Evolutionary conservation across 2,329 filamentous ascomycete genomes (phyloP), one percentile per base, ranked within the genome.

Genomic region (Amylocarpus encephaloides): DNA sequence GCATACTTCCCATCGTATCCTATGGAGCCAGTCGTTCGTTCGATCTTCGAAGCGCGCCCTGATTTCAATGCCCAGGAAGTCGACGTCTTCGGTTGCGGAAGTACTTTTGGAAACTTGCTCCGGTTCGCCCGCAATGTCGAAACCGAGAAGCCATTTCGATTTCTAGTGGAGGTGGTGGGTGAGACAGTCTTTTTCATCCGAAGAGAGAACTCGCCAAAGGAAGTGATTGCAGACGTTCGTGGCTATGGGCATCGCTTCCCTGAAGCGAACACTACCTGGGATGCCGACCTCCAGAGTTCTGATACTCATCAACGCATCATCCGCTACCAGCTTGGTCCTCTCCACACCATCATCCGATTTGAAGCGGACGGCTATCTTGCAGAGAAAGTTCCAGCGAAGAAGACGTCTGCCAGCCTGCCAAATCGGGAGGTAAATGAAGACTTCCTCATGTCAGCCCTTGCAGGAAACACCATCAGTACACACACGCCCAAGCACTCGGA

Each of bases 241-340:
- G 84, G 83, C 0, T 85, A 73, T 56, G 82, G 83, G 0, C 82
- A 86, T 56, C 73, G 77, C 0, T 86, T 88, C 54, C 80, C 79
- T 0, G 79, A 85, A 45, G 71, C 72, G 0, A 80, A 85, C 59
- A 87, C 84, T 0, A 78, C 71, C 0, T 86, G 82, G 82, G 74
- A 76, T 6, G 7, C 58, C 0, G 71, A 71, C 1, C 74, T 79
- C 1, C 72, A 70, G 44, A 70, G 71, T 0, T 86, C 82, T 0
- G 66, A 65, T 1, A 78, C 78, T 0, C 80, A 86, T 54, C 82
- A 86, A 59, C 71, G 82, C 1, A 58, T 86, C 6, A 56, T 86
- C 1, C 65, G 67, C 3, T 86, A 85, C 54, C 50, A 66, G 0
- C 78, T 87, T 57, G 78, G 70, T 0, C 74, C 69, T 0, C 59